Evolutionary conservation across 352 stramenopile genomes (phyloP).

Genomic region (Phytopythium litorale): DNA sequence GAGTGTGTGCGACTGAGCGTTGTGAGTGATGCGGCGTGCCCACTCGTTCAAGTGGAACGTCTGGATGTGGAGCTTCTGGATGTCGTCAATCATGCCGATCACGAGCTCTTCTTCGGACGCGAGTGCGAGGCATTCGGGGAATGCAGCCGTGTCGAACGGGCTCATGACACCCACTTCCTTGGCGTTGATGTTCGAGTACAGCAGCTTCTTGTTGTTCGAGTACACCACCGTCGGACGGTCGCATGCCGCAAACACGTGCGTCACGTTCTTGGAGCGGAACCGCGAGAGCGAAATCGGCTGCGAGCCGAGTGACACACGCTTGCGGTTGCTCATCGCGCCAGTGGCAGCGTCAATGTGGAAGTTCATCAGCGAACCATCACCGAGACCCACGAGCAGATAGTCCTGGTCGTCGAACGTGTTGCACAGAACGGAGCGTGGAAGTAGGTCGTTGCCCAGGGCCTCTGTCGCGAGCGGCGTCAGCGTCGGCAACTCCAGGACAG

Average conservation of each 20-base stretch:
- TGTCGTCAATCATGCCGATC: conserved; percentile 97
- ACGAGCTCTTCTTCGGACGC: conserved; percentile 94
- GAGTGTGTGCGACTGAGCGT: conserved; percentile 73
- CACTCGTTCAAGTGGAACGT: conserved; percentile 94
- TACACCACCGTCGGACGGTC: conserved; percentile 98
- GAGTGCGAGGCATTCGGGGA: conserved; percentile 95
- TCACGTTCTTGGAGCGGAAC: conserved; percentile 91
- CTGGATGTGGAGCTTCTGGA: conserved; percentile 99
- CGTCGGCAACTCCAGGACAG: conserved; percentile 76
- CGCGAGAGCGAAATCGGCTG: conserved; percentile 93
- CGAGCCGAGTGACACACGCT: conserved; percentile 94
- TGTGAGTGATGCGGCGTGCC: conserved; percentile 90
- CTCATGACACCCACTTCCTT: conserved; percentile 93
- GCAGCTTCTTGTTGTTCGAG: conserved; percentile 93
- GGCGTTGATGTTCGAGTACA: conserved; percentile 95
- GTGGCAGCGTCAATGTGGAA: conserved; percentile 73
- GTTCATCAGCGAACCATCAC: conserved; percentile 94
- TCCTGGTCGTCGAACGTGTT: conserved; percentile 81
- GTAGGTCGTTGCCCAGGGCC: conserved; percentile 70
- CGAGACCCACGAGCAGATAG: conserved; percentile 96
- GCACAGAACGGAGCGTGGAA: conserved; percentile 87
- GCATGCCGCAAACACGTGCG: conserved; percentile 95
- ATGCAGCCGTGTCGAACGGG: conserved; percentile 89
- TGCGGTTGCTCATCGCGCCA: conserved; percentile 65
- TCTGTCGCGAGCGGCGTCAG: conserved; percentile 67